Evolutionary conservation across 352 stramenopile genomes (phyloP), one percentile per base, ranked within the genome.

Genomic region (Phytophthora foliorum): DNA sequence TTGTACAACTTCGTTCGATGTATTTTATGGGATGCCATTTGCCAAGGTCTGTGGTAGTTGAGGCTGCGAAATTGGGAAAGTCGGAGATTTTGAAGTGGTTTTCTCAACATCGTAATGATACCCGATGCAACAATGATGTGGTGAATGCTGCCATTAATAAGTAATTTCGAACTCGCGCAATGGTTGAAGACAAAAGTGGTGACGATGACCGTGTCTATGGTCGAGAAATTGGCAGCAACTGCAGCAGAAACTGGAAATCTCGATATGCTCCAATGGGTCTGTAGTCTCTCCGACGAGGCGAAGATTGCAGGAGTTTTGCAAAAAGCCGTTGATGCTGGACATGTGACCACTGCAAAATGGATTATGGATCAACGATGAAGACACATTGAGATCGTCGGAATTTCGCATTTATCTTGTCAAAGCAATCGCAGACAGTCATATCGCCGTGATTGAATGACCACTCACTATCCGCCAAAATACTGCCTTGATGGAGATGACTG

Each of bases 21-120:
- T 17, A 34, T 25, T 70, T 64, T n/a, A 44, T 13, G 2, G 53
- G 38, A 7, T 69, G 45, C 19, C 41, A 19, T 46, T 14, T 69
- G 11, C 32, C n/a, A 9, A 17, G 8, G 7, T 17, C 21, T 29
- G 50, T 62, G 10, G 51, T 62, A 4, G 4, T 52, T 27, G 31
- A 68, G 16, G 63, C 63, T 22, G 54, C 46, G 6, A 48, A 17
- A n/a, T 10, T 27, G 1, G 46, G 29, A 5, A 21, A 25, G 10
- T 19, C 29, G 9, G 63, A 66, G 4, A 57, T 71, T 11, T 34
- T 59, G 39, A 19, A 66, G 29, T 67, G 63, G 56, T 21, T 71
- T 42, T 42, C 32, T 42, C 36, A 42, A 19, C 36, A 42, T 42
- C 16, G 11, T 6, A 38, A 38, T 38, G 32, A 38, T 38, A 38